These are phyloP conservation scores for Boletus huronensis DNA, from an alignment of 768 basidiomycete species.

Conservation along the genomic window DNA sequence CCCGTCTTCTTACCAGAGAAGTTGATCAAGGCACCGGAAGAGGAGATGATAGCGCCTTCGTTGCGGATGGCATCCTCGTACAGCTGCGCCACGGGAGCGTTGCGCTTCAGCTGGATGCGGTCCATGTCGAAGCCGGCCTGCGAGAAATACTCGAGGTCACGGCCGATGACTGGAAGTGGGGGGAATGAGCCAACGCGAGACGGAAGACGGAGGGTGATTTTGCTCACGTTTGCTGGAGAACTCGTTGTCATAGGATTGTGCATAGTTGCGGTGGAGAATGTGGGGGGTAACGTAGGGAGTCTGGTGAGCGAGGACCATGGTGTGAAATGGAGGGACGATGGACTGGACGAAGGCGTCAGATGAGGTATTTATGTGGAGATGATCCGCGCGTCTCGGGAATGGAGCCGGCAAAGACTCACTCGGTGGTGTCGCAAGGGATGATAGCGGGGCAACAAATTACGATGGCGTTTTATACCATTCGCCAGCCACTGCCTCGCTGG, in stretches of 20 bases:
- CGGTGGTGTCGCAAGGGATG: conserved; percentile 3
- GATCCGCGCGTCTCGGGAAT: conserved; percentile 26
- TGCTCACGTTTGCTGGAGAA: conserved; percentile 53
- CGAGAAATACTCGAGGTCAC: conserved; percentile 95
- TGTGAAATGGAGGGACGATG: conserved; percentile 17
- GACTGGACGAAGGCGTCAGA: background rate
- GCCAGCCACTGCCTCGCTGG: conserved; percentile 15
- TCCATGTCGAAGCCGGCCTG: conserved; percentile 99
- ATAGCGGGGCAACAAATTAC: conserved; percentile 4
- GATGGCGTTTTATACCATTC: conserved; percentile 27
- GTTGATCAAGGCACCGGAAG: conserved; percentile 96
- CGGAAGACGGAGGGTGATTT: background rate
- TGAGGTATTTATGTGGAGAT: conserved; percentile 15
- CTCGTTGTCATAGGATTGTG: conserved; percentile 69
- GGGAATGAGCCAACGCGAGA: conserved; percentile 9
- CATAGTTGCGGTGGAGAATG: conserved; percentile 85
- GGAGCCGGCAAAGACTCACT: conserved; percentile 20
- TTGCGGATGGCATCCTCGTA: conserved; percentile 99
- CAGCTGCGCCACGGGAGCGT: conserved; percentile 82
- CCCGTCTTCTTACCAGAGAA: conserved; percentile 99
- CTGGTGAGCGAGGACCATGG: conserved; percentile 65
- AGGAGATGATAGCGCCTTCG: conserved; percentile 97
- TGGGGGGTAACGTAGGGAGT: conserved; percentile 88
- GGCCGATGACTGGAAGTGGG: conserved; percentile 68
- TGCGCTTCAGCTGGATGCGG: conserved; percentile 92